Conservation (phyloP, 2,329 filamentous ascomycete species). For the Seiridium cupressi region DNA sequence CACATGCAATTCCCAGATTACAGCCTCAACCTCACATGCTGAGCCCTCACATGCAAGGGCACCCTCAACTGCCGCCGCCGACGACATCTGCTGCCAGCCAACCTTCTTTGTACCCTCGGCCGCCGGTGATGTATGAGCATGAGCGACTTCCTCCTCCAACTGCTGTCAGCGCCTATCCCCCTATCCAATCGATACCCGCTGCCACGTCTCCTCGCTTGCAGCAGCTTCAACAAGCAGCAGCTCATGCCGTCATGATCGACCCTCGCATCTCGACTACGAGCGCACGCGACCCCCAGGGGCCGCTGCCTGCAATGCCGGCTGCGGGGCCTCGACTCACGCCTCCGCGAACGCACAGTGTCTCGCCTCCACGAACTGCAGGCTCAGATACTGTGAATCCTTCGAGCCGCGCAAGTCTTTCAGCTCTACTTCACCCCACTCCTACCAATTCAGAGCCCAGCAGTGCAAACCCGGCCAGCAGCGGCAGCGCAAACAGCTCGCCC, state of each 20-base stretch:
- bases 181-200: slow-evolving; percentile 20
- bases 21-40: slow-evolving; percentile 14
- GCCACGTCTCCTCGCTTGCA: slow-evolving; percentile 38
- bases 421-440: slow-evolving; percentile 46
- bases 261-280: slow-evolving; percentile 30
- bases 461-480: slow-evolving; percentile 38
- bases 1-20: slow-evolving; percentile 12
- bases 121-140: slow-evolving; percentile 17
- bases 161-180: slow-evolving; percentile 15
- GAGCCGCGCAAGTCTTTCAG: slow-evolving; percentile 46
- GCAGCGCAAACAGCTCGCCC: slow-evolving; percentile 48
- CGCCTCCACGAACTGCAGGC: slow-evolving; percentile 43
- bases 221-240: slow-evolving; percentile 41
- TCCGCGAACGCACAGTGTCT: slow-evolving; percentile 47
- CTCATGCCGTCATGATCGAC: slow-evolving; percentile 39
- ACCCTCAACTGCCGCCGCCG: slow-evolving; percentile 15
- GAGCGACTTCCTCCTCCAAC: slow-evolving; percentile 22
- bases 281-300: slow-evolving; percentile 38
- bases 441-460: slow-evolving; percentile 44
- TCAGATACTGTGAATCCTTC: slow-evolving; percentile 25
- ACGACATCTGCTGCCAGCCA: slow-evolving; percentile 15
- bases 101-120: slow-evolving; percentile 21
- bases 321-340: slow-evolving; percentile 34
- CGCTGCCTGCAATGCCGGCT: slow-evolving; percentile 38
- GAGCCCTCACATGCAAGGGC: slow-evolving; percentile 12